Base-by-base conservation (phyloP, 1,284 basidiomycete genomes). In the Pulchroboletus neoregius region DNA sequence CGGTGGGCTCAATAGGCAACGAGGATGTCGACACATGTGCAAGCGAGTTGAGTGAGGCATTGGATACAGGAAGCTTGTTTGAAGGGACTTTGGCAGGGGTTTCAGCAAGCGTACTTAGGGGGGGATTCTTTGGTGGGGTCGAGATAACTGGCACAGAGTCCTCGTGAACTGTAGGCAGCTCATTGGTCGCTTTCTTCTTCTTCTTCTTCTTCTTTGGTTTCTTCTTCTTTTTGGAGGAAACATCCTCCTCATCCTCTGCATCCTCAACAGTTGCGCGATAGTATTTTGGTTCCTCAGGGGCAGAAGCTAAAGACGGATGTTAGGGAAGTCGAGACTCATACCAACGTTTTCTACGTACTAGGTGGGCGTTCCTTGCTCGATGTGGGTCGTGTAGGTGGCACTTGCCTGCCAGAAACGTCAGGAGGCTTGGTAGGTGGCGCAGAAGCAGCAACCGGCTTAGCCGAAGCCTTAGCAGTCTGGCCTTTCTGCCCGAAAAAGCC, bases 161-260 rank as follows among this genome's bases (percentile, higher is more conserved):
- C 49, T 50, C 55, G 35, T 57, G 59, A 48, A 52, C 53, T 43
- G 45, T 52, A 39, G 62, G 57, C 10, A 61, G 48, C 16, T 68
- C 57, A 8, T 68, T 51, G 8, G 68, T 46, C 12, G 59, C 53
- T 58, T 78, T 79, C 65, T 82, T 86, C 68, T 83, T 86, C 62
- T 85, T 86, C 70, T 82, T 86, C 63, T 86, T 87, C 72, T 82
- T 84, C 6, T 74, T 66, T 58, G 83, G 86, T 63, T 80, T 82
- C 62, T 80, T 84, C 68, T 87, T 87, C 68, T 84, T 83, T 51
- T 78, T 78, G 0, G 60, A 49, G 22, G 62, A 15, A 12, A 22
- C 47, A 18, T 64, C 66, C 10, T 72, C 83, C 60, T 85, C 80
- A 34, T 82, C 82, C 34, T 84, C 81, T 0, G 78, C 79, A 31